Conservation (phyloP, 176 grass and related monocot species). For the Triticum dicoccoides region DNA sequence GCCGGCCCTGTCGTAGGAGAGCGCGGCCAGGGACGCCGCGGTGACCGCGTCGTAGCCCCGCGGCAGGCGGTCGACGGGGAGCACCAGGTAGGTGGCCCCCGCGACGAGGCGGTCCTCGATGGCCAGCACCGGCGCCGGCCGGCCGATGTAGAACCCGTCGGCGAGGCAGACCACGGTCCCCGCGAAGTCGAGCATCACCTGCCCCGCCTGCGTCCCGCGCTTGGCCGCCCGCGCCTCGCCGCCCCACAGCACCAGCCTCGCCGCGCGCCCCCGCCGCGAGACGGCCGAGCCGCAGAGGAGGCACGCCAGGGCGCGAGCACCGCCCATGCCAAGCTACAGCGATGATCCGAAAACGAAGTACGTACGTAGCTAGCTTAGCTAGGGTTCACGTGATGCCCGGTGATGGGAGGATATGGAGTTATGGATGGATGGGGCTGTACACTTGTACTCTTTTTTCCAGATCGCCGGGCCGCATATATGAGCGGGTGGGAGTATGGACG, state of each 20-base stretch:
- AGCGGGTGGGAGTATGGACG: constrained; percentile 8
- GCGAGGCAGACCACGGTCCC: constrained; percentile 59
- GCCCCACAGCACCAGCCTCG: constrained; percentile 72
- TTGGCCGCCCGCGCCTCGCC: constrained; percentile 24
- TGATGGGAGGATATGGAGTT: not conserved
- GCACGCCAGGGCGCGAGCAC: not conserved
- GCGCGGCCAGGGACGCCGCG: constrained; percentile 41
- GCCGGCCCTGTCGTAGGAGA: constrained; percentile 34
- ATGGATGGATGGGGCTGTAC: not conserved
- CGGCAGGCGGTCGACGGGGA: constrained; percentile 77
- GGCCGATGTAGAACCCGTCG: constrained; percentile 72
- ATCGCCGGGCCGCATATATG: constrained; percentile 1
- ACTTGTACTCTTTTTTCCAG: not conserved
- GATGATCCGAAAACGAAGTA: not conserved
- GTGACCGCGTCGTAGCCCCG: constrained; percentile 42
- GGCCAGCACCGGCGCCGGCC: constrained; percentile 58
- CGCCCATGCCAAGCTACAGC: constrained; percentile 8
- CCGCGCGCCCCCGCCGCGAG: not conserved
- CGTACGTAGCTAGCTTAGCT: not conserved
- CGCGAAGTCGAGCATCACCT: constrained; percentile 61
- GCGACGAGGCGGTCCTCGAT: constrained; percentile 53
- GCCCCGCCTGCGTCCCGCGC: constrained; percentile 44
- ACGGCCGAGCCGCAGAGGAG: not conserved
- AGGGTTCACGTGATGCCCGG: constrained; percentile 17
- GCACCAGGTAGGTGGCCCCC: constrained; percentile 63